Base-by-base conservation (phyloP, 2,329 filamentous ascomycete species). In the Lasiodiplodia hormozganensis region DNA sequence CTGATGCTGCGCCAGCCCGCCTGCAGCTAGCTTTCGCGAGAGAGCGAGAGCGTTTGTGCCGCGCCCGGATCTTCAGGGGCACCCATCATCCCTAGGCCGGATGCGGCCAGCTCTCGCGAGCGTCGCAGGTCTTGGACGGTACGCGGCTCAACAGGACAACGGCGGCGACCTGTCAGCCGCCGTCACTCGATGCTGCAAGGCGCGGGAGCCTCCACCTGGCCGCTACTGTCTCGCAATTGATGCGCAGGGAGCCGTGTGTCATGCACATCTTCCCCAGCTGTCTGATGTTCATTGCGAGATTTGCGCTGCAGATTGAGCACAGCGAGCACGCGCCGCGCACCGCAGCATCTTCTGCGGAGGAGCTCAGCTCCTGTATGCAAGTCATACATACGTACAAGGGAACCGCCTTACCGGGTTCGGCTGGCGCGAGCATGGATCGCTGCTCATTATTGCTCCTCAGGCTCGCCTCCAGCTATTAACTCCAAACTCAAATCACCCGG, bases 271-370 rank as follows among this genome's bases (percentile, higher is more conserved):
- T 64, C 60, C 60, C 60, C 60, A 64, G 60, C 56, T 52, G 60
- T 64, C 60, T 64, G 60, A 64, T 64, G 51, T 64, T 64, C 60
- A 64, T 64, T 64, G 60, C 60, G 60, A 52, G 60, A 64, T 64
- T 64, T 64, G 60, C 60, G 43, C 43, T 64, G 60, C 60, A 64
- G 60, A 64, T 64, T 64, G 40, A 23, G 47, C 28, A 49, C 14
- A 6, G 43, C 23, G 28, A 51, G 60, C 60, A 64, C 43, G 60
- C 60, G 43, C 60, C 57, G 57, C 57, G 47, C 40, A 25, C 31
- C 28, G 43, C 36, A 25, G 40, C 56, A 28, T 38, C 56, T 23
- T 10, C 18, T 62, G 60, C 25, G 60, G 60, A 64, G 60, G 60
- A 64, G 60, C 60, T 64, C 28, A 51, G 43, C 47, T 52, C 60